Evolutionary conservation across 345 rosid genomes (phyloP), one percentile per base, ranked within the genome.

Genomic region (Kandelia obovata): DNA sequence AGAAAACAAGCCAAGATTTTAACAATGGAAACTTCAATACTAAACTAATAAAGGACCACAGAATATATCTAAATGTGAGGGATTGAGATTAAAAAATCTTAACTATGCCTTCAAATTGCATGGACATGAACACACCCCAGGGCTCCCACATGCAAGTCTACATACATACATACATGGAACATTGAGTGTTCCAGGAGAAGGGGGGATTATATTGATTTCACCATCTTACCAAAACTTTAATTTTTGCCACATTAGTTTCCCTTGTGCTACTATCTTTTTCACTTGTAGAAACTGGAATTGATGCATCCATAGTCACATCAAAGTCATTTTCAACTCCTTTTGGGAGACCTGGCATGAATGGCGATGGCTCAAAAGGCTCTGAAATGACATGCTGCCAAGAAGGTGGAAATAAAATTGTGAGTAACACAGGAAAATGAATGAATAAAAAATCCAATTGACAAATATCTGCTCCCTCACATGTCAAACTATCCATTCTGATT

Each of bases 311-410:
- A 60, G 86, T 80, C 84, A 80, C 65, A 73, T 75, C 82, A 68
- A 84, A 87, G 58, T 88, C 98, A 76, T 81, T 78, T 75, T 92
- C 96, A 71, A 87, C 82, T 56, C 80, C 93, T 81, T 84, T 83
- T 46, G 82, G 75, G 71, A 74, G 83, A 80, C 82, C 87, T 62
- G 93, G 87, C 86, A 90, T 76, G 76, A 89, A 86, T 23, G 99
- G 99, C 1, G 96, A 91, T 77, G 92, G 89, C 83, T 89, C 89
- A 77, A 94, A 91, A 69, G 98, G 96, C 76, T 95, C 99, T 49
- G 96, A 83, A n/a, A 92, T 89, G 70, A 88, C 88, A 80, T 88
- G 96, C 99, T 95, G 96, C 70, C 73, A 75, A 72, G 13, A 46
- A 65, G 46, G 82, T 64, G 5, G 63, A 65, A 76, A 67, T 72